phyloP scores from a whole-genome alignment of 495 filamentous ascomycete species.

The Penicillium daleae region DNA sequence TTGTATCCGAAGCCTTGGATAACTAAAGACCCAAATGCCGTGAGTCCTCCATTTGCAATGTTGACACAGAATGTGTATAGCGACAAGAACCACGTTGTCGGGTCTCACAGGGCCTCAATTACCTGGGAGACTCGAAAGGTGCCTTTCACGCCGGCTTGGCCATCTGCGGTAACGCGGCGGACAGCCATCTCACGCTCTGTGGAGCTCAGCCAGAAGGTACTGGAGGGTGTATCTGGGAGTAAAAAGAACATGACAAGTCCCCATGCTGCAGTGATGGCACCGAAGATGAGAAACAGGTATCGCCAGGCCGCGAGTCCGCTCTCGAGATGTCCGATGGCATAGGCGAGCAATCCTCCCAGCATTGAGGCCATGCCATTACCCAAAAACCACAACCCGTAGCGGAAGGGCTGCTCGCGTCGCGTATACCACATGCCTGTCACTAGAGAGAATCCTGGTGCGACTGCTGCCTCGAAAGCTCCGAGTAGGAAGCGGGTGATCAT shows the following conservation, averaged over 20 bases:
- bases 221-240: conserved; percentile 57
- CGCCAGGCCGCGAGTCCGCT: conserved; percentile 39
- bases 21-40: conserved; percentile 46
- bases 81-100: conserved; percentile 38
- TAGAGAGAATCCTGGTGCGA: conserved; percentile 37
- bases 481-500: conserved; percentile 57
- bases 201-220: conserved; percentile 57
- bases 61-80: conserved; percentile 35
- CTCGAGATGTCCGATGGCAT: conserved; percentile 58
- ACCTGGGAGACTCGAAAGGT: conserved; percentile 46
- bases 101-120: conserved; percentile 34
- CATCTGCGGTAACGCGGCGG: neutral
- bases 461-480: conserved; percentile 59
- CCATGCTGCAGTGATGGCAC: conserved; percentile 57
- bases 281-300: conserved; percentile 63
- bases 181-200: neutral
- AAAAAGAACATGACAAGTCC: conserved; percentile 51
- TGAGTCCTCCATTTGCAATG: conserved; percentile 36
- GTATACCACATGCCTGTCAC: conserved; percentile 58
- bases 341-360: conserved; percentile 60
- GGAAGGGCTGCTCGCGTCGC: conserved; percentile 52
- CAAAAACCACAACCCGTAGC: conserved; percentile 60
- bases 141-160: conserved; percentile 10
- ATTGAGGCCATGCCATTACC: conserved; percentile 63
- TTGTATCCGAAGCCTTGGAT: conserved; percentile 47